Base-by-base conservation (phyloP, 116 monocot genomes). In the Dioscorea cayenensis region DNA sequence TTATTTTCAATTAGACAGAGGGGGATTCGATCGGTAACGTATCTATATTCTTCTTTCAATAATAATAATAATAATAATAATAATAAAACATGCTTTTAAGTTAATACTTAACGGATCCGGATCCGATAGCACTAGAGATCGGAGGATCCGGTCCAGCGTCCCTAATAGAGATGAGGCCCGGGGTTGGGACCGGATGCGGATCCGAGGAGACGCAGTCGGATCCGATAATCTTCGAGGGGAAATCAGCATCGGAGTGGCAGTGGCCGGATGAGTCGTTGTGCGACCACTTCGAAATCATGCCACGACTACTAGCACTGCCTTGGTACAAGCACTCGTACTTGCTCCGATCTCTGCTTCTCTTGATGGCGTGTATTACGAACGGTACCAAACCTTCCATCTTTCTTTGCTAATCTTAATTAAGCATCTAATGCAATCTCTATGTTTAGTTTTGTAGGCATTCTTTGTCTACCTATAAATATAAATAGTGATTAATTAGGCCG, bases 381-480 rank as follows among this genome's bases (percentile, higher is more conserved):
- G 89, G 89, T 36, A 89, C 85, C 78, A 86, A 62, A 1, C 89
- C 89, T 32, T 89, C 89, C 89, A 89, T 32, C 32, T 32, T 32
- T 32, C 32, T 32, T 32, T 3, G 32, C 32, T 32, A 4, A 32
- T 32, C 32, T 32, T 32, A 32, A 32, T 32, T 2, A 32, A 32
- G 2, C 32, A 3, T 32, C 32, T 32, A 32, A 32, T 32, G 32
- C 32, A 32, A 32, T 32, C 32, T 2, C 32, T 32, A 32, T 32
- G 4, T 2, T 32, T 32, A 4, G 32, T 32, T 32, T 32, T 32
- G 32, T 32, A 32, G 32, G 4, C 32, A 32, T 32, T 32, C 32
- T 32, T 32, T 32, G 32, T 32, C 32, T 32, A 32, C 0, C 25
- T 25, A 25, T 25, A 25, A 32, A 32, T 43, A 43, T 43, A 43